These are phyloP conservation scores for Cryptococcus deneoformans DNA, from an alignment of 1,284 basidiomycete species.

Conservation along the genomic window DNA sequence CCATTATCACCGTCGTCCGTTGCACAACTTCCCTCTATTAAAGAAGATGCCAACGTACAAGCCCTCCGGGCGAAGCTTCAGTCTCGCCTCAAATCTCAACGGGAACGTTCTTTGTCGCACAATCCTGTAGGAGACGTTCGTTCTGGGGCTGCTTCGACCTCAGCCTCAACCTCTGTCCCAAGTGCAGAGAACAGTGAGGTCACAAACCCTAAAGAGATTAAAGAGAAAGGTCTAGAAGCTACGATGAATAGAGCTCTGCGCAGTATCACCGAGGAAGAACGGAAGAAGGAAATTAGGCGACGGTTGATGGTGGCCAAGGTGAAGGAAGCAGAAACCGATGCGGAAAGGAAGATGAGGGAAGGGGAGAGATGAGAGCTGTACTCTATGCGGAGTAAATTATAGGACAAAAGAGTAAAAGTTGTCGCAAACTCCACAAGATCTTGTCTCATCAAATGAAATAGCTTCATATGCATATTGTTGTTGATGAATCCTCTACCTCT, in stretches of 20 bases:
- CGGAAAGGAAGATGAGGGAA: slow-evolving; percentile 24
- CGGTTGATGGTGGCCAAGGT: slow-evolving; percentile 32
- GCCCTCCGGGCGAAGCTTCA: slow-evolving; percentile 20
- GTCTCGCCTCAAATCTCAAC: slow-evolving; percentile 26
- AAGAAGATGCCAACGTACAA: neutral
- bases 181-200: slow-evolving; percentile 17
- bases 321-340: slow-evolving; percentile 26
- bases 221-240: neutral
- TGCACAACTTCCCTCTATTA: neutral
- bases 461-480: too few species aligned
- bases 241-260: slow-evolving; percentile 18
- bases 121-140: neutral
- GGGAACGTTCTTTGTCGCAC: slow-evolving; percentile 14
- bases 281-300: slow-evolving; percentile 26
- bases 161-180: slow-evolving; percentile 5
- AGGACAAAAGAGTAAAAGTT: too few species aligned
- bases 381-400: too few species aligned
- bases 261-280: slow-evolving; percentile 21
- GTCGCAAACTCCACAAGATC: too few species aligned
- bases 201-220: slow-evolving; percentile 5
- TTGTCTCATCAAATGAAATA: too few species aligned
- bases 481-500: too few species aligned
- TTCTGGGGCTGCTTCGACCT: neutral
- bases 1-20: neutral
- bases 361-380: too few species aligned